phyloP scores from a whole-genome alignment of 495 filamentous ascomycete species.

The Podospora australis region DNA sequence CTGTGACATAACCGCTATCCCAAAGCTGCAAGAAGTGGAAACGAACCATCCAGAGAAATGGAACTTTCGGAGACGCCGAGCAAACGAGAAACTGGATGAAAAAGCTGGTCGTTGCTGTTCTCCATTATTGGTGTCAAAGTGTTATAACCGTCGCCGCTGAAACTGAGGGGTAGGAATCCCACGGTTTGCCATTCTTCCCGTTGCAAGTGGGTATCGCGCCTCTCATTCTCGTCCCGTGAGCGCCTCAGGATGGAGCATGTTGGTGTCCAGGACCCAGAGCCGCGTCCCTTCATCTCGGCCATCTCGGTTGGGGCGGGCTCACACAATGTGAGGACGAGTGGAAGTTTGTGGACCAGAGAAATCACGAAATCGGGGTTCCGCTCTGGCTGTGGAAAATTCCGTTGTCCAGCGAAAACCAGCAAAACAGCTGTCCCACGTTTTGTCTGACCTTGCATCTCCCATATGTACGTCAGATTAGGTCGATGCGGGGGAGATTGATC shows the following conservation, averaged over 20 bases:
- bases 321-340: no score
- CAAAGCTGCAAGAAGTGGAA: background rate
- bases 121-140: background rate
- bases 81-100: background rate
- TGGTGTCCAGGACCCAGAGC: background rate
- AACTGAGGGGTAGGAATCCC: no score
- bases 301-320: no score
- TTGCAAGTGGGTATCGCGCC: no score
- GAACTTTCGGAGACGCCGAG: background rate
- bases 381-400: no score
- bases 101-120: background rate
- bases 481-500: background rate
- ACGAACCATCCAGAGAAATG: background rate
- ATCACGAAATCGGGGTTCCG: background rate
- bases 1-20: background rate
- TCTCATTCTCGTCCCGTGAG: background rate
- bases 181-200: background rate
- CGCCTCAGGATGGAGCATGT: background rate
- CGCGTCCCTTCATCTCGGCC: background rate
- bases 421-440: background rate
- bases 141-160: background rate
- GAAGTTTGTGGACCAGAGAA: background rate
- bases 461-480: slow-evolving; percentile 6
- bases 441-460: background rate
- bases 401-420: background rate